Evolutionary conservation across 148 eudicot genomes (phyloP).

Genomic region (Silene latifolia): DNA sequence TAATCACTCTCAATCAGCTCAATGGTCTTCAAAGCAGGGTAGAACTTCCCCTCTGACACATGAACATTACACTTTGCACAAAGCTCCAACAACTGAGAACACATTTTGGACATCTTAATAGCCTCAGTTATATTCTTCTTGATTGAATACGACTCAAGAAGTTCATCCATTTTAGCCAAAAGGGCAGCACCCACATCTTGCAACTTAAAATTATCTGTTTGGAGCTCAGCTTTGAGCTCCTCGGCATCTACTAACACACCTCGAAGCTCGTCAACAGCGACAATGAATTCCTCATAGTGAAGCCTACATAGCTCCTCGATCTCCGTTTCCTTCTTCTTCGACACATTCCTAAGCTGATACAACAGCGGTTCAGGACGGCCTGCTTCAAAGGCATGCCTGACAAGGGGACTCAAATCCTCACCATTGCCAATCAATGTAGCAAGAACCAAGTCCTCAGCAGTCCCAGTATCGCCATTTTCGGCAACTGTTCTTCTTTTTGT

Average conservation of each 20-base stretch:
- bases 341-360: conserved; percentile 64
- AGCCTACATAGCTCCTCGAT: conserved; percentile 91
- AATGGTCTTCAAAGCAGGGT: conserved; percentile 84
- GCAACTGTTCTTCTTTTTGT: conserved; percentile 54
- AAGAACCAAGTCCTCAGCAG: conserved; percentile 78
- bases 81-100: conserved; percentile 61
- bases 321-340: conserved; percentile 84
- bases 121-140: conserved; percentile 78
- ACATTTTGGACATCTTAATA: conserved; percentile 71
- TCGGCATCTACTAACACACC: conserved; percentile 94
- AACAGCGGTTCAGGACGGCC: conserved; percentile 78
- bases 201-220: conserved; percentile 57
- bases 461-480: conserved; percentile 70
- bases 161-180: conserved; percentile 68
- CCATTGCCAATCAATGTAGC: conserved; percentile 80
- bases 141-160: conserved; percentile 66
- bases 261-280: conserved; percentile 90
- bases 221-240: conserved; percentile 75
- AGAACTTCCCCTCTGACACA: conserved; percentile 71
- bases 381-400: conserved; percentile 69
- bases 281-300: conserved; percentile 82
- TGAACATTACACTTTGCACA: conserved; percentile 81
- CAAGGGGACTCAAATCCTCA: conserved; percentile 88
- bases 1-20: conserved; percentile 75
- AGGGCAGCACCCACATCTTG: conserved; percentile 80